Evolutionary conservation across 2,329 filamentous ascomycete genomes (phyloP).

Genomic region (Davidsoniella neocaledoniae): DNA sequence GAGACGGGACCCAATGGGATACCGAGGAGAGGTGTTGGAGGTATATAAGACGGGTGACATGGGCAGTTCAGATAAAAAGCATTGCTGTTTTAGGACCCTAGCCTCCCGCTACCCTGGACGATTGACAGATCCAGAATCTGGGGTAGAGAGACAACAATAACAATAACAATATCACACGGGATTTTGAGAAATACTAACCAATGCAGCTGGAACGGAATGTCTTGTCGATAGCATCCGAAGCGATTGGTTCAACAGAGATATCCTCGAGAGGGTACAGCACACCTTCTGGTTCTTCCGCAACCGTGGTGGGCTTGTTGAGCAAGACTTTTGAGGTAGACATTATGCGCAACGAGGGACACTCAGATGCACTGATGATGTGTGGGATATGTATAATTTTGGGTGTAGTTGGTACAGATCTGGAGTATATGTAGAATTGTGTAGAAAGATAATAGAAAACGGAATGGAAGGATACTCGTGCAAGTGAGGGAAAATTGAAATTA

Average conservation of each 20-base stretch:
- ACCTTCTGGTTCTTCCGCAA: slow-evolving; percentile 8
- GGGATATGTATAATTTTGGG: no score
- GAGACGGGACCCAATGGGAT: no score
- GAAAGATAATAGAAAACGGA: no score
- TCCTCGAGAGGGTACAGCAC: slow-evolving; percentile 38
- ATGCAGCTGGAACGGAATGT: slow-evolving; percentile 45
- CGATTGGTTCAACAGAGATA: slow-evolving; percentile 31
- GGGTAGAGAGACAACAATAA: not conserved
- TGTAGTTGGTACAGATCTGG: no score
- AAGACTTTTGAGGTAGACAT: slow-evolving; percentile 16
- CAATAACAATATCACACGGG: not conserved
- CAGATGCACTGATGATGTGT: no score
- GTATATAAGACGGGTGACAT: not conserved
- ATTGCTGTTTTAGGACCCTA: not conserved
- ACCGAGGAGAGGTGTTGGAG: no score
- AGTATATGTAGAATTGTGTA: no score
- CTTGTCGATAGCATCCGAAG: slow-evolving; percentile 39
- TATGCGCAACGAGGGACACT: no score
- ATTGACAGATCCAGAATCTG: not conserved
- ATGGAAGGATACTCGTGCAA: not conserved
- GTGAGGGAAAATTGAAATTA: not conserved
- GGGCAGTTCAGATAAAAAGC: not conserved
- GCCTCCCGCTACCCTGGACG: no score
- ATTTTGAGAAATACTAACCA: slow-evolving; percentile 24
- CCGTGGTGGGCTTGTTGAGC: slow-evolving; percentile 10